Evolutionary conservation across 164 flowering plant genomes (phyloP).

Genomic region (Vitis riparia): DNA sequence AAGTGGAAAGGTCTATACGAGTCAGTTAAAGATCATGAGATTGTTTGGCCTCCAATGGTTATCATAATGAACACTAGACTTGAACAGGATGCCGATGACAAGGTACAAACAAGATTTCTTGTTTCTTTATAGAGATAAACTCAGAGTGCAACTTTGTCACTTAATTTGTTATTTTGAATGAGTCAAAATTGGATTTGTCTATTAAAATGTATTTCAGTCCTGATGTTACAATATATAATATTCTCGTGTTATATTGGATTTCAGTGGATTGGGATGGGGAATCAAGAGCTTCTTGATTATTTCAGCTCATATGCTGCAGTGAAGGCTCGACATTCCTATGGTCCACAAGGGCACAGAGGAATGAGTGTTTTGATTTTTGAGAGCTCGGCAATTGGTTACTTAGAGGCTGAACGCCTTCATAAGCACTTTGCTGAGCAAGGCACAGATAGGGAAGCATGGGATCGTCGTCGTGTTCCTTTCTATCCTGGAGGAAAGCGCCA

Average conservation of each 20-base stretch:
- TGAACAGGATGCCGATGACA: constrained; percentile 73
- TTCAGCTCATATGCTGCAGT: constrained; percentile 57
- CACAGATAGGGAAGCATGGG: constrained; percentile 77
- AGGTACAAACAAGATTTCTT: constrained; percentile 42
- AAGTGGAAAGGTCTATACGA: constrained; percentile 68
- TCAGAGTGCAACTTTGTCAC: not conserved
- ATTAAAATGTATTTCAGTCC: not conserved
- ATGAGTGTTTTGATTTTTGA: constrained; percentile 88
- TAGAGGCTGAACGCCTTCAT: constrained; percentile 86
- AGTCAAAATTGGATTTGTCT: not conserved
- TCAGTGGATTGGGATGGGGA: constrained; percentile 99
- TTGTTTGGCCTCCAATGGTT: constrained; percentile 98
- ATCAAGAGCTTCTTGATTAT: constrained; percentile 80
- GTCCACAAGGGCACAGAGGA: constrained; percentile 97
- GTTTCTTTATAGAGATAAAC: not conserved
- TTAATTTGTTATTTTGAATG: not conserved
- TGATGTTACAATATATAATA: not conserved
- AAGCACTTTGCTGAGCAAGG: constrained; percentile 66
- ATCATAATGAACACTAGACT: constrained; percentile 75
- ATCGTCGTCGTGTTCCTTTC: constrained; percentile 34
- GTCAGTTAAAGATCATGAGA: constrained; percentile 53
- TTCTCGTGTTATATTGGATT: constrained; percentile 10
- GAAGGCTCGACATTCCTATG: constrained; percentile 86
- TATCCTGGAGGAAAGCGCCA: constrained; percentile 81
- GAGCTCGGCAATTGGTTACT: constrained; percentile 64